Evolutionary conservation across 768 basidiomycete genomes (phyloP), one percentile per base, ranked within the genome.

Genomic region (Ephemerocybe angulata): DNA sequence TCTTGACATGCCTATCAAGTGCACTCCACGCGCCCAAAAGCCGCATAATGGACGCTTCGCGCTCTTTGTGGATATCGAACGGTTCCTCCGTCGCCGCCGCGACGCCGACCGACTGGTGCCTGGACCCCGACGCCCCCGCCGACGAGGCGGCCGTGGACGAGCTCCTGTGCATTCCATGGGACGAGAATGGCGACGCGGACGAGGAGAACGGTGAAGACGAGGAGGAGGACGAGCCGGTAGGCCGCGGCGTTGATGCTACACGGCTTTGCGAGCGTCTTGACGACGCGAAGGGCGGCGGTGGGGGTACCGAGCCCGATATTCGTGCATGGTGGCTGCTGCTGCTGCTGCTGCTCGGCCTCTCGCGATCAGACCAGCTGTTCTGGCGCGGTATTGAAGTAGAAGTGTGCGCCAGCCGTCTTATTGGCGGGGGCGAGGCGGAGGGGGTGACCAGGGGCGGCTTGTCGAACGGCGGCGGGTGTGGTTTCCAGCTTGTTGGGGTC

Each of bases 21-120:
- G 80, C 75, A 25, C 80, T 74, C 89, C 90, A 90, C 13, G 81
- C 72, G 60, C 80, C 77, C 22, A 82, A 70, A 33, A 90, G 72
- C 2, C 85, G 83, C 60, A 74, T 68, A 4, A 77, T 74, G 0
- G 82, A 82, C 7, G 79, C 85, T 51, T 81, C 75, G 41, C 86
- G 76, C 31, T 82, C 83, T 31, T 78, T 75, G 50, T 82, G 68
- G 21, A 84, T 69, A 58, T 84, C 79, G 3, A 75, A 57, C 19
- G 63, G 66, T 27, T 67, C 58, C 24, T 67, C 62, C 33, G 10
- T n/a, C n/a, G n/a, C n/a, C n/a, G n/a, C n/a, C n/a, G n/a, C n/a
- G n/a, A n/a, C 50, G 57, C 52, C 17, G 64, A 35, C 10, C 33
- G 33, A 35, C 33, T 35, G 33, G 10, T 35, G 33, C 33, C 33